Evolutionary conservation across 805 yeast species (phyloP).

Genomic region (Maudiozyma barnettii): DNA sequence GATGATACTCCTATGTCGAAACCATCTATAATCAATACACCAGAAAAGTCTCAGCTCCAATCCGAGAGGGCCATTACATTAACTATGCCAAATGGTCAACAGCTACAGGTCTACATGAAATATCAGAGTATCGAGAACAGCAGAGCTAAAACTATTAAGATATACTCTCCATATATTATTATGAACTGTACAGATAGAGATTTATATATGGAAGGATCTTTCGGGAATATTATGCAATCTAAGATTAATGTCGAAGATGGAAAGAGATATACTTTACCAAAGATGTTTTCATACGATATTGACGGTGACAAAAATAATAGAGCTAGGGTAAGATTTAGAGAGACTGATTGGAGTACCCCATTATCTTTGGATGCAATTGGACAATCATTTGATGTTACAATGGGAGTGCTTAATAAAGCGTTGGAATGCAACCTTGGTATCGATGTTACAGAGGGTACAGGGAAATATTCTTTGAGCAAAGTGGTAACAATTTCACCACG

Average conservation of each 20-base stretch:
- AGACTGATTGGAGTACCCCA: constrained; percentile 63
- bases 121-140: constrained; percentile 45
- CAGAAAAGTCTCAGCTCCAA: constrained; percentile 42
- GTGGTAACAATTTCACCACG: constrained; percentile 77
- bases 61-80: constrained; percentile 46
- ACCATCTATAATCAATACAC: constrained; percentile 37
- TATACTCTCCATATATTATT: constrained; percentile 80
- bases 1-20: constrained; percentile 30
- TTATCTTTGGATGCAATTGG: constrained; percentile 88
- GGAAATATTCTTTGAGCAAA: constrained; percentile 67
- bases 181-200: constrained; percentile 71
- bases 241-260: constrained; percentile 26
- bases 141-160: constrained; percentile 48
- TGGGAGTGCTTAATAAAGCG: constrained; percentile 41
- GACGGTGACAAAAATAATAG: constrained; percentile 51
- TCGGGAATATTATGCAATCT: constrained; percentile 43
- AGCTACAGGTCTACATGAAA: constrained; percentile 51
- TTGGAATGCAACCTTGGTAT: constrained; percentile 70
- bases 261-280: constrained; percentile 40
- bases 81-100: constrained; percentile 56
- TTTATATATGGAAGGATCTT: constrained; percentile 48
- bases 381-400: constrained; percentile 50
- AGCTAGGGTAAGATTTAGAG: constrained; percentile 55
- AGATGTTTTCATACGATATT: constrained; percentile 75
- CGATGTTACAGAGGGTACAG: constrained; percentile 71